These are phyloP conservation scores for Globisporangium splendens DNA, from an alignment of 352 stramenopile genomes.

Conservation along the genomic window DNA sequence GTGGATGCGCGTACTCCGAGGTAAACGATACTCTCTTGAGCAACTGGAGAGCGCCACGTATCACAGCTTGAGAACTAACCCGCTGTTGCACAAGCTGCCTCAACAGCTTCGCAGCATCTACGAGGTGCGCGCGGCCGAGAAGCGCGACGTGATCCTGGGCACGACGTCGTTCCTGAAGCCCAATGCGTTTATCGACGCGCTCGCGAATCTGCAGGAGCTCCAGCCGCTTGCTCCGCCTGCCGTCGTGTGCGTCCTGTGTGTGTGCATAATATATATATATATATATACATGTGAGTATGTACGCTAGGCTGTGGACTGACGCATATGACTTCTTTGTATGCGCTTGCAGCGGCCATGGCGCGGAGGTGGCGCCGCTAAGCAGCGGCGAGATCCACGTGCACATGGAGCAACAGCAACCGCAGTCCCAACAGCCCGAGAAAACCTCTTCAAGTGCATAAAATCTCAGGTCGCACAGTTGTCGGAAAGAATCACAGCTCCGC, in stretches of 20 bases:
- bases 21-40: slow-evolving; percentile 25
- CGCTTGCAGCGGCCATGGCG: slow-evolving; percentile 27
- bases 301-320: no score
- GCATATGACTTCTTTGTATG: not conserved
- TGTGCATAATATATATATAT: no score
- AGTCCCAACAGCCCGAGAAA: slow-evolving; percentile 24
- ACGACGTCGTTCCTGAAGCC: slow-evolving; percentile 71
- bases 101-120: slow-evolving; percentile 76
- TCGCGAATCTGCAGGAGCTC: slow-evolving; percentile 63
- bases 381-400: slow-evolving; percentile 69
- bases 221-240: slow-evolving; percentile 21
- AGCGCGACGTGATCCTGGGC: slow-evolving; percentile 67
- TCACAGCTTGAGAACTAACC: not conserved
- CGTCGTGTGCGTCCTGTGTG: not conserved
- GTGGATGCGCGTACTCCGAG: slow-evolving; percentile 93
- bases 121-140: slow-evolving; percentile 61
- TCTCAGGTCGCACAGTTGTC: no score
- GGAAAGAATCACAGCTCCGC: no score
- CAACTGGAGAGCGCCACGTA: no score
- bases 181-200: slow-evolving; percentile 47
- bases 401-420: slow-evolving; percentile 58
- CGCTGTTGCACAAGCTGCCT: not conserved
- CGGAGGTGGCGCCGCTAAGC: slow-evolving; percentile 52
- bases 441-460: slow-evolving; percentile 4
- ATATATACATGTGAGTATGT: not conserved